phyloP scores from a whole-genome alignment of 768 basidiomycete genomes.

The Auriculariales sp. region DNA sequence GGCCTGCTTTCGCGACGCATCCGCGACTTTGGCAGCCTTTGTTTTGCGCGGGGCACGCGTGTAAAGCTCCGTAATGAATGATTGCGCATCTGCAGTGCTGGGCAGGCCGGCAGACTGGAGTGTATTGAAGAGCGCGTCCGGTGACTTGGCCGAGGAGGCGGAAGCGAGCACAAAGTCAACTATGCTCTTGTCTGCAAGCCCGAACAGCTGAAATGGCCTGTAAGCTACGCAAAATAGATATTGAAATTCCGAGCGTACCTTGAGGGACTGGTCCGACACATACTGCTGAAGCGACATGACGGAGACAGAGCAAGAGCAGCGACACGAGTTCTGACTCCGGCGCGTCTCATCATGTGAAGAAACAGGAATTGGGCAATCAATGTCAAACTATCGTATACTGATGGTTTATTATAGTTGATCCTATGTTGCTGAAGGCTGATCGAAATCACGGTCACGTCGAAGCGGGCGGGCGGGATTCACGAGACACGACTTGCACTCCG shows the following conservation, averaged over 20 bases:
- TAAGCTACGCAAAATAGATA: constrained; percentile 5
- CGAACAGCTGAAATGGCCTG: constrained; percentile 48
- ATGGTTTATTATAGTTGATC: too few species aligned
- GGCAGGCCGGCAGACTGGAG: constrained; percentile 71
- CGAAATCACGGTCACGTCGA: too few species aligned
- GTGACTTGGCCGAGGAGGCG: constrained; percentile 72
- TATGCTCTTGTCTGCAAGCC: constrained; percentile 69
- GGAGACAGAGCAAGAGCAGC: neutral
- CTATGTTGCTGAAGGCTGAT: too few species aligned
- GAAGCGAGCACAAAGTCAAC: constrained; percentile 80
- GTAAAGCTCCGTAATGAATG: constrained; percentile 69
- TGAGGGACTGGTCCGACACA: constrained; percentile 7
- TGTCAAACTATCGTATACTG: too few species aligned
- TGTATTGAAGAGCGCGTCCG: constrained; percentile 61
- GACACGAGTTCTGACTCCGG: too few species aligned
- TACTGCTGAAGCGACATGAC: constrained; percentile 5
- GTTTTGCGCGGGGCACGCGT: constrained; percentile 61
- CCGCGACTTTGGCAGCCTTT: constrained; percentile 49
- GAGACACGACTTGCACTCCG: neutral
- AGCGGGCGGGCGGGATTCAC: too few species aligned
- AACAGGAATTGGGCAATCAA: too few species aligned
- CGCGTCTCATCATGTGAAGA: too few species aligned
- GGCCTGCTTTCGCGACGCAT: constrained; percentile 40
- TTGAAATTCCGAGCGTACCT: neutral
- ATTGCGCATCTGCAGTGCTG: constrained; percentile 62